Base-by-base conservation (phyloP, 352 stramenopile species). In the Globisporangium nodosum region DNA sequence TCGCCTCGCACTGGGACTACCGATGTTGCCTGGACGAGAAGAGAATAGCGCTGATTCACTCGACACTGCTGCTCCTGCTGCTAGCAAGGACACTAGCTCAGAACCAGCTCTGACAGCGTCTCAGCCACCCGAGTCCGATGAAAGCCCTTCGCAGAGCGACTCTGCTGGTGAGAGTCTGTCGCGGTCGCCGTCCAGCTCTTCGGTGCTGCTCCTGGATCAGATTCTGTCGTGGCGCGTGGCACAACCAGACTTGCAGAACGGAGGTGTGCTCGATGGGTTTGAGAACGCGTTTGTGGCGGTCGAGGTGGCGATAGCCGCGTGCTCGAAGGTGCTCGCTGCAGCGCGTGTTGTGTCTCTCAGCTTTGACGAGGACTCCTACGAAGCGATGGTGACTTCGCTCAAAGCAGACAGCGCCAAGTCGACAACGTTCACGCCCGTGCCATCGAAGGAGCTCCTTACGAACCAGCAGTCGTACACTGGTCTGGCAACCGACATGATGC, bases 241-340 rank as follows among this genome's bases (percentile, higher is more conserved):
- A 0, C 76, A 88, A 52, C 54, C 72, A 21, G 87, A 96, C 56
- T 52, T 92, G n/a, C 66, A 69, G 43, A 66, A 56, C 18, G 88
- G 88, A 20, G 67, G 75, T 18, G 74, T 97, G 0, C 54, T 97
- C 40, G 88, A 97, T 57, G 75, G 79, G 0, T 83, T 91, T 47
- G 68, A 87, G 15, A 94, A 81, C 33, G 59, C 67, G 1, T 87
- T 86, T 43, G 46, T 86, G 5, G 52, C 56, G 16, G 49, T 81
- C 7, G 68, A 81, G 24, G 63, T 66, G 47, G 73, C 66, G 3
- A 18, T 89, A 9, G 52, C 57, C 35, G 70, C 69, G 13, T 88
- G 78, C 51, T 64, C 61, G 0, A 73, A 68, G 20, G 62, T 71
- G 0, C 65, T 92, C 39, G 24, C 51, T 5, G 61, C 60, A 9